Percentiles rank a stretch among this genome's conserved stretches.
These are phyloP conservation scores for Xylaria telfairii DNA, from an alignment of 495 filamentous ascomycete species.

Conservation along the genomic window DNA sequence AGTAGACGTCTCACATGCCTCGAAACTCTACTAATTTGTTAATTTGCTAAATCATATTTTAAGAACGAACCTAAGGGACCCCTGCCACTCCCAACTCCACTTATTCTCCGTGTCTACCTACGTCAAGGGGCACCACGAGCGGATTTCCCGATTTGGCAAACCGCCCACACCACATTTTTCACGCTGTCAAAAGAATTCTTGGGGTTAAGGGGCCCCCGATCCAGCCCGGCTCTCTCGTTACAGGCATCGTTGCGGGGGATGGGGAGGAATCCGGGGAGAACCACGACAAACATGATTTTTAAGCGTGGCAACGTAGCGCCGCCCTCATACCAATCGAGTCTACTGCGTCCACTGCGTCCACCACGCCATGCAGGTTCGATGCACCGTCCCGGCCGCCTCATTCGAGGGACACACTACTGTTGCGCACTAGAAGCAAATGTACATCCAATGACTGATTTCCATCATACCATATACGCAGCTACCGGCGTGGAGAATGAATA, in stretches of 20 bases:
- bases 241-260: conserved; percentile 12
- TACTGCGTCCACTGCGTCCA: neutral
- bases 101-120: neutral
- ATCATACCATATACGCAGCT: neutral
- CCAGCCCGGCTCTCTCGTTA: neutral
- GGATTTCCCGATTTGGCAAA: conserved; percentile 15
- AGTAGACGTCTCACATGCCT: neutral
- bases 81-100: neutral
- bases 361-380: conserved; percentile 1
- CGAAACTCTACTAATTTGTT: neutral
- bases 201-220: neutral
- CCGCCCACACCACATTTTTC: conserved; percentile 3
- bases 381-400: neutral
- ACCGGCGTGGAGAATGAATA: neutral
- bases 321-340: too few relatives aligned
- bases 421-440: neutral
- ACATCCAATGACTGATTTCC: neutral
- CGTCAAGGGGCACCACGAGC: neutral
- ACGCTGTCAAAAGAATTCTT: neutral
- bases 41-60: neutral
- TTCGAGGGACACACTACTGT: neutral
- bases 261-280: conserved; percentile 19
- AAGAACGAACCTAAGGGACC: neutral
- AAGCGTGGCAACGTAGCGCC: too few relatives aligned
- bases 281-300: neutral